Base-by-base conservation (phyloP, 352 stramenopile species). In the Saprolegnia parasitica region DNA sequence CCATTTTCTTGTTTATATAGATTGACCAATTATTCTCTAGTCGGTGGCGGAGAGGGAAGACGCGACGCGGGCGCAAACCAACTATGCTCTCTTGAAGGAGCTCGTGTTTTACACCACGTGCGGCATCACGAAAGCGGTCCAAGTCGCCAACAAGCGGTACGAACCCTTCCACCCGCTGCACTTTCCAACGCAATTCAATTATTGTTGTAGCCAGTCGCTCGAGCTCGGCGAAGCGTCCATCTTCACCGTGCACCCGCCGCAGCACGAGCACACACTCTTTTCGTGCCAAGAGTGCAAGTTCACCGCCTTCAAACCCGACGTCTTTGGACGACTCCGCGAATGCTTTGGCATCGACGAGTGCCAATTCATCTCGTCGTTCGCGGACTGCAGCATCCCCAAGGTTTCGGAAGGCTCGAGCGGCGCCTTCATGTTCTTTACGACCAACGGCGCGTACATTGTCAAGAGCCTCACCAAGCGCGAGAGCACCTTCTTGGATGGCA, bases 391-490 rank as follows among this genome's bases (percentile, higher is more conserved):
- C 56, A 91, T 83, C 3, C 84, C 87, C 0, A 90, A 89, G 56
- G 77, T 96, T 24, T 86, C 78, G 52, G 88, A 95, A 71, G 88
- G 87, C 54, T 81, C 85, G 2, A 90, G 79, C 15, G 88, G 84
- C 0, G 88, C 80, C 35, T 96, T 94, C 74, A 84, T 95, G 49
- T 96, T 92, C 49, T 93, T 88, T 65, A 92, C 86, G 2, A 76
- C 68, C 20, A 83, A 93, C 72, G 77, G 79, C n/a, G 81, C 79
- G 49, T 92, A 80, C 71, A 83, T 96, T 16, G 84, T 94, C 39
- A 96, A 95, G 71, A 91, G 83, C 9, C 72, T 94, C 5, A 86
- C 75, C 0, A 47, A 64, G 8, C 68, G 78, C 18, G 88, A 96
- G 61, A 83, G 78, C 54, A 35, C 56, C 15, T 91, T 90, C 52